Base-by-base conservation (phyloP, 352 stramenopile species). In the Phytophthora citricola region DNA sequence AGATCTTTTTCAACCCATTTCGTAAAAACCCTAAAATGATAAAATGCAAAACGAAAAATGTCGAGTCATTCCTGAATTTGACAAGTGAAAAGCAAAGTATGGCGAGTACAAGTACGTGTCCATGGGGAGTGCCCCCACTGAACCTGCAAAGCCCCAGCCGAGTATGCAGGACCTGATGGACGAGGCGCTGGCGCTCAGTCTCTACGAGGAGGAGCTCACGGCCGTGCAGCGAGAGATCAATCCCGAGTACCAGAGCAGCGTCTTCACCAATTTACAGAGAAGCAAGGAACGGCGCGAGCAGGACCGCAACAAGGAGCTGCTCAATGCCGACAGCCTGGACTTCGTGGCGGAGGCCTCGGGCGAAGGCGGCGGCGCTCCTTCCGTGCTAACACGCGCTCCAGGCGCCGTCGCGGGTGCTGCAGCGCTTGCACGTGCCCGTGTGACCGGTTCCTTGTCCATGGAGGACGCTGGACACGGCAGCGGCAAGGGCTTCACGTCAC, bases 151-250 rank as follows among this genome's bases (percentile, higher is more conserved):
- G 49, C 40, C 66, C 1, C 66, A 74, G 49, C 54, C 61, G 22
- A 75, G 63, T 17, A 81, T 91, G 70, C 83, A 91, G 58, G 76
- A 85, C 20, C 76, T 91, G 49, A 91, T 91, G 73, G 83, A 91
- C 65, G 83, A 91, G 57, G 83, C 74, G n/a, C 47, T 90, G 15
- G 83, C 83, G 20, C 68, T 77, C 22, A 79, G 83, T 61, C 70
- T 91, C 4, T 87, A 89, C 59, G 83, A 91, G 46, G 66, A 87
- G 31, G 83, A 91, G 48, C 78, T 81, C 24, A 73, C 59, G 11
- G 61, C 66, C 2, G 47, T 89, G 5, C 66, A 83, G 41, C 64
- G 53, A 0, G 66, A 87, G 46, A 65, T 81, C 8, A 80, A 83
- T 41, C 58, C 75, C 7, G 75, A 75, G 57, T 77, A 64, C 52